Evolutionary conservation across 768 basidiomycete genomes (phyloP).

Genomic region (Leucosporidium yakuticum): DNA sequence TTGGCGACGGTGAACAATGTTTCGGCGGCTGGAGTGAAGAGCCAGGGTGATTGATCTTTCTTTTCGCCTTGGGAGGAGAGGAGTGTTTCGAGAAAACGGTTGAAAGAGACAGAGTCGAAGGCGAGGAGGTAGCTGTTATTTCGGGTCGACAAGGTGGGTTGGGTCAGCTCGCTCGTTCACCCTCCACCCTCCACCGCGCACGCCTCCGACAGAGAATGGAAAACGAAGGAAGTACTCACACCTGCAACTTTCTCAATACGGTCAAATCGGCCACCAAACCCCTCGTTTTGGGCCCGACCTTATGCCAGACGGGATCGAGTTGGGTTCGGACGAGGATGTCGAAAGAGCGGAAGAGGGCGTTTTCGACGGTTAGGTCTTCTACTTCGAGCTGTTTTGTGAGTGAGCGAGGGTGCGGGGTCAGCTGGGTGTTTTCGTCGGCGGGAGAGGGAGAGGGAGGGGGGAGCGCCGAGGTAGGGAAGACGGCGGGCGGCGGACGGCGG

Average conservation of each 20-base stretch:
- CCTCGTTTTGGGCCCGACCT: slow-evolving; percentile 85
- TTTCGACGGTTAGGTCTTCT: slow-evolving; percentile 86
- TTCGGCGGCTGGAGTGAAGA: slow-evolving; percentile 86
- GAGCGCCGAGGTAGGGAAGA: not conserved
- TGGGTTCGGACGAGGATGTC: slow-evolving; percentile 80
- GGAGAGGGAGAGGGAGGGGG: not conserved
- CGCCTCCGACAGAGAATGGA: not conserved
- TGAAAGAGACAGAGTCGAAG: slow-evolving; percentile 85
- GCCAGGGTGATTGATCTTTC: slow-evolving; percentile 75
- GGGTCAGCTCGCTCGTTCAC: no score
- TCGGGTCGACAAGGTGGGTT: not conserved
- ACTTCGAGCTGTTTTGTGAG: slow-evolving; percentile 66
- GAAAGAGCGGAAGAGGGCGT: slow-evolving; percentile 88
- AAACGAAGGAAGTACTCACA: slow-evolving; percentile 49
- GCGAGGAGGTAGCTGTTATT: slow-evolving; percentile 66
- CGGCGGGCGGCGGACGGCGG: not conserved
- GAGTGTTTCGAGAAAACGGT: slow-evolving; percentile 83
- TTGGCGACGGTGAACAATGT: slow-evolving; percentile 74
- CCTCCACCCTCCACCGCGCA: no score
- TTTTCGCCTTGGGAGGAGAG: slow-evolving; percentile 58
- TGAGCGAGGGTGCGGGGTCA: not conserved
- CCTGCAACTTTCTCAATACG: slow-evolving; percentile 71
- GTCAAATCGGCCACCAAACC: slow-evolving; percentile 84
- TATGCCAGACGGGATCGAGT: slow-evolving; percentile 92
- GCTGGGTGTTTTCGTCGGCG: not conserved